Evolutionary conservation across 2,329 filamentous ascomycete genomes (phyloP).

Genomic region (Verticillium albo-atrum): DNA sequence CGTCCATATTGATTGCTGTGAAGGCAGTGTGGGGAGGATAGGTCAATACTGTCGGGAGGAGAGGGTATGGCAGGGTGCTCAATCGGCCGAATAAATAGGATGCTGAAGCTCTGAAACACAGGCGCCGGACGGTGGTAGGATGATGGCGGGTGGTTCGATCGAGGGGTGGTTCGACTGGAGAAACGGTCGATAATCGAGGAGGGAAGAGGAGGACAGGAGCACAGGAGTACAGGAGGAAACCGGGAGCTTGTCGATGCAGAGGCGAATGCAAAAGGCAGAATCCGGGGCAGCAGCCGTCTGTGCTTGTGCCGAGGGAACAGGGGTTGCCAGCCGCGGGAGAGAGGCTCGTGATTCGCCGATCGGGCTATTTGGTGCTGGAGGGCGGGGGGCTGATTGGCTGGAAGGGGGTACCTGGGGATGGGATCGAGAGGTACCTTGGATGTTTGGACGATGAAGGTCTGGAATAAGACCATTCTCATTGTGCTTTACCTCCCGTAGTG

Average conservation of each 20-base stretch:
- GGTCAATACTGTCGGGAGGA: not conserved
- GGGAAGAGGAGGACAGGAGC: no score
- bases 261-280: not conserved
- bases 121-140: not conserved
- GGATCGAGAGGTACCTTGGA: not conserved
- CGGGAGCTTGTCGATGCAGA: not conserved
- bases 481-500: not conserved
- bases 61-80: not conserved
- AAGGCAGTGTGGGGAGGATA: not conserved
- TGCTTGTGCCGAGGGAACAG: not conserved
- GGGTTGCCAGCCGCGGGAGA: not conserved
- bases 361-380: not conserved
- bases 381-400: not conserved
- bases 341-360: not conserved
- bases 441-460: no score
- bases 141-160: not conserved
- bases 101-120: not conserved
- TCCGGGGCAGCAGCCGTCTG: not conserved
- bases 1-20: slow-evolving; percentile 44
- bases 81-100: not conserved
- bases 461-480: not conserved
- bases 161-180: not conserved
- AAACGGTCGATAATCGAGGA: not conserved
- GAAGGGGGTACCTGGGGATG: not conserved
- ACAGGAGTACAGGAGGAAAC: not conserved